These are phyloP conservation scores for Penicillium corylophilum DNA, from an alignment of 2,329 filamentous ascomycete genomes.

Conservation along the genomic window DNA sequence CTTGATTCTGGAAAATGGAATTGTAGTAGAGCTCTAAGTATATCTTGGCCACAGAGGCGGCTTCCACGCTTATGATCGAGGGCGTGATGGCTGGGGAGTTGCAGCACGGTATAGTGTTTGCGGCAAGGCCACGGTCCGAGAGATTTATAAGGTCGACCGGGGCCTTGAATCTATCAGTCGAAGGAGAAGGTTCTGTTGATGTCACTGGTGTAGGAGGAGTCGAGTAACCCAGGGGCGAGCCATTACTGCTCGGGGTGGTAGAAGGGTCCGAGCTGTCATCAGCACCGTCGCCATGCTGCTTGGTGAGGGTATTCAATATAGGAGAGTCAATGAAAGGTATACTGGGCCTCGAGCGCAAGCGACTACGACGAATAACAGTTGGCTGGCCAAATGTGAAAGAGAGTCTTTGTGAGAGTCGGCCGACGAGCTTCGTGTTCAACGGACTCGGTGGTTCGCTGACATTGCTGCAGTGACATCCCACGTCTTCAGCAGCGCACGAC, in stretches of 20 bases:
- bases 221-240: constrained; percentile 32
- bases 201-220: constrained; percentile 39
- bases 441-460: constrained; percentile 16
- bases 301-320: constrained; percentile 1
- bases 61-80: constrained; percentile 66
- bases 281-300: constrained; percentile 28
- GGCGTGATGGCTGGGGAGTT: constrained; percentile 17
- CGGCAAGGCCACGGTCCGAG: neutral
- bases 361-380: constrained; percentile 42
- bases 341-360: constrained; percentile 34
- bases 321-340: constrained; percentile 26
- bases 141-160: neutral
- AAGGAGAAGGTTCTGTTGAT: constrained; percentile 31
- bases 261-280: constrained; percentile 37
- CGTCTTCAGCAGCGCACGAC: neutral
- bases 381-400: constrained; percentile 41
- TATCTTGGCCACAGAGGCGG: constrained; percentile 75
- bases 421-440: constrained; percentile 31
- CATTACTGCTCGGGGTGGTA: constrained; percentile 27
- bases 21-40: constrained; percentile 85
- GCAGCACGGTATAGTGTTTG: neutral
- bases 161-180: constrained; percentile 11
- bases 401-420: constrained; percentile 38
- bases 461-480: neutral
- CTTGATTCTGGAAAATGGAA: constrained; percentile 58